Evolutionary conservation across 2,329 filamentous ascomycete genomes (phyloP), one percentile per base, ranked within the genome.

Genomic region (Pseudopithomyces maydicus): DNA sequence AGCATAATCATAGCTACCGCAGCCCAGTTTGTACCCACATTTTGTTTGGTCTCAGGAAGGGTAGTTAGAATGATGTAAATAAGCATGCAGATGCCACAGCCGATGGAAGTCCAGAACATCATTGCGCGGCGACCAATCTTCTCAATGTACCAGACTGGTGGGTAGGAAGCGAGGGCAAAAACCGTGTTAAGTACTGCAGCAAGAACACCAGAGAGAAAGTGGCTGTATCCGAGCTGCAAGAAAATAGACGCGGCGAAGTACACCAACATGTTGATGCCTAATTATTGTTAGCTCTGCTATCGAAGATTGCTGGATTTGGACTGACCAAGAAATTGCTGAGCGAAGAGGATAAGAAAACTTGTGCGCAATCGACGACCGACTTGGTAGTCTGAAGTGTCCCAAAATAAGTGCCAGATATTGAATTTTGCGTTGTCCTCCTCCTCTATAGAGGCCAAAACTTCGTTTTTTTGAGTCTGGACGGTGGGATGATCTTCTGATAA

Each of bases 111-210:
- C 63, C 66, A 73, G 54, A 72, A 62, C 65, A 73, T 63, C 42
- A 72, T 63, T 2, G 56, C 44, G 19, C 71, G 63, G 6, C 73
- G 62, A 8, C 74, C 73, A 36, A 74, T 52, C n/a, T 61, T 63
- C 43, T 76, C 73, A 43, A 75, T 74, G 35, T 62, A 68, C 39
- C 49, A 69, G 23, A 62, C 58, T 6, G 69, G 61, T 6, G 65
- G 66, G 39, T 56, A 63, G 2, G 67, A 69, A 64, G 90, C 95
- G 61, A 84, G 86, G 58, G 91, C 91, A 73, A 95, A 95, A 82
- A 88, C 92, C 83, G 90, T 91, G 82, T 95, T 92, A 83, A 91
- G 92, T 80, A 95, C 89, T 78, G 71, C 70, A 17, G 72, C 65
- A 29, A 61, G 48, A 15, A 65, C 48, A 5, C 56, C 55, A n/a